These are phyloP conservation scores for Malassezia furfur DNA, from an alignment of 1,284 basidiomycete genomes.

Conservation along the genomic window DNA sequence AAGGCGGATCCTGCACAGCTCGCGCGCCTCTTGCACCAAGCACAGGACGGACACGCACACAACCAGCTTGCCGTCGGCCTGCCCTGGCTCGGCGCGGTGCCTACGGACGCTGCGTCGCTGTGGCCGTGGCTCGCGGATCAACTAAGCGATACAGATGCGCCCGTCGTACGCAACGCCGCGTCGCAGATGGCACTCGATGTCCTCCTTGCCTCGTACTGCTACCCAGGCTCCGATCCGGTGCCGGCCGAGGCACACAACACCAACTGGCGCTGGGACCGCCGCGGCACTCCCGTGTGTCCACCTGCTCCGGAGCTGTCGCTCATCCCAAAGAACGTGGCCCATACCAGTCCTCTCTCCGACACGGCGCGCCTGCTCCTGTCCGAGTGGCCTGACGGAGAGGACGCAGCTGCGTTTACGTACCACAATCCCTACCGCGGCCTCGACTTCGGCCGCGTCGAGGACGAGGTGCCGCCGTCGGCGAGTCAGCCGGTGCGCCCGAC, in stretches of 20 bases:
- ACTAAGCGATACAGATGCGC: not conserved
- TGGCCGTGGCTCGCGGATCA: not conserved
- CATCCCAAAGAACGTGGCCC: not conserved
- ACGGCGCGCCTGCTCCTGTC: conserved; percentile 7
- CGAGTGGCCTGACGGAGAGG: conserved; percentile 10
- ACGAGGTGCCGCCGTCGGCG: not conserved
- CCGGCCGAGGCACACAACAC: not conserved
- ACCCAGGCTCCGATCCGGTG: not conserved
- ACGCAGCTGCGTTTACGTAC: conserved; percentile 1
- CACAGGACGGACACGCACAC: not conserved
- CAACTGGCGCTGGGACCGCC: conserved; percentile 15
- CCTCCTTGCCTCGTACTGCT: not conserved
- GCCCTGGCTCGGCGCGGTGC: not conserved
- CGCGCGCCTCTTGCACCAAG: not conserved
- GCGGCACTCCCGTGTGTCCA: not conserved
- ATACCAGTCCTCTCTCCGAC: not conserved
- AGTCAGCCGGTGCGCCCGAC: conserved; percentile 4
- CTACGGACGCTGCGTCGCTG: not conserved
- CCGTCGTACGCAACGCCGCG: not conserved
- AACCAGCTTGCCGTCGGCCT: not conserved
- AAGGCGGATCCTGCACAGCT: not conserved
- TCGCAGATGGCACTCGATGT: conserved; percentile 10
- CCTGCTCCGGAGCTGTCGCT: not conserved
- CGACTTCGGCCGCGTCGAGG: not conserved
- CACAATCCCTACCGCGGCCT: conserved; percentile 4